Conservation (phyloP, 1,139 yeast genomes). For the Kurtzmaniella quercitrusa region DNA sequence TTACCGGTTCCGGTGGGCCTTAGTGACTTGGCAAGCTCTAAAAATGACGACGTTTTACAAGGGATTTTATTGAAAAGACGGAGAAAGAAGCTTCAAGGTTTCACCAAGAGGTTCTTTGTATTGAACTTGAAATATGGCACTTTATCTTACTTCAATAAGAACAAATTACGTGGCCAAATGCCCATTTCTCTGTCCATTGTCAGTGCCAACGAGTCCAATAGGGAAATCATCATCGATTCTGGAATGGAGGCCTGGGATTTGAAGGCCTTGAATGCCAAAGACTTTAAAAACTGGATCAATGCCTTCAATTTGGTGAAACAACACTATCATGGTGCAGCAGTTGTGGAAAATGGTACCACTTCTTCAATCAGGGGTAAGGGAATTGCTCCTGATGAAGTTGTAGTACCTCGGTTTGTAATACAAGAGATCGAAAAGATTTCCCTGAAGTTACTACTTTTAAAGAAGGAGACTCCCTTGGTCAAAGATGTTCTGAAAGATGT, state of each 20-base stretch:
- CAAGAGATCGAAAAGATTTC: slow-evolving; percentile 17
- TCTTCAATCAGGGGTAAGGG: background rate
- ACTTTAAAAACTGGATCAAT: slow-evolving; percentile 78
- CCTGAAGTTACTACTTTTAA: slow-evolving; percentile 20
- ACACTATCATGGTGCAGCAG: slow-evolving; percentile 11
- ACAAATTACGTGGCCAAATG: slow-evolving; percentile 85
- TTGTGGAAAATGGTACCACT: slow-evolving; percentile 8
- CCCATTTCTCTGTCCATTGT: slow-evolving; percentile 77
- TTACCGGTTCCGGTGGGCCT: background rate
- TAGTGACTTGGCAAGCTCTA: slow-evolving; percentile 26
- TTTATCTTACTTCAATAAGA: slow-evolving; percentile 76
- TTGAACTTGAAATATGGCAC: slow-evolving; percentile 81
- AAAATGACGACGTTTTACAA: slow-evolving; percentile 63
- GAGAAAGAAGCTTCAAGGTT: slow-evolving; percentile 77
- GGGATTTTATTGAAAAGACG: slow-evolving; percentile 73
- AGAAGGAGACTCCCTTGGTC: slow-evolving; percentile 11
- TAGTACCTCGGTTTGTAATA: slow-evolving; percentile 2
- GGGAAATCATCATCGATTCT: slow-evolving; percentile 80
- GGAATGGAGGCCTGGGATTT: slow-evolving; percentile 95
- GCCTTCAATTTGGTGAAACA: slow-evolving; percentile 58
- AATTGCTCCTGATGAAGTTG: slow-evolving; percentile 3
- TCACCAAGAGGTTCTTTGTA: slow-evolving; percentile 77
- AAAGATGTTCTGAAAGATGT: slow-evolving; percentile 15
- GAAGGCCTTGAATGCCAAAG: slow-evolving; percentile 59
- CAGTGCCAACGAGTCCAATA: slow-evolving; percentile 66